Evolutionary conservation across 257 asterid genomes (phyloP).

Genomic region (Gentiana dahurica): DNA sequence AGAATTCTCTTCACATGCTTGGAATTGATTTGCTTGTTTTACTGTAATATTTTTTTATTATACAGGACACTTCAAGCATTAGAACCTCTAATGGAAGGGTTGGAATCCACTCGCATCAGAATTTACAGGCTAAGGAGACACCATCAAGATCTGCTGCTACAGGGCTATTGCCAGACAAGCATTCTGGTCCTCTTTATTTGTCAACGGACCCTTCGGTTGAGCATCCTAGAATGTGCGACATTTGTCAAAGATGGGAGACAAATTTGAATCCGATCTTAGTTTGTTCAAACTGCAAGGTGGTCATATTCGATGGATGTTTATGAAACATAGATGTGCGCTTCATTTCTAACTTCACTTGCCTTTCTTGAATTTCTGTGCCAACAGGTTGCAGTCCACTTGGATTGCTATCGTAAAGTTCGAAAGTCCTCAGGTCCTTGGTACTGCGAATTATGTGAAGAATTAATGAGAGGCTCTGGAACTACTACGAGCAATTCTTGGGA

Average conservation of each 20-base stretch:
- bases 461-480: constrained; percentile 47
- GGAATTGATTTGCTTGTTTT: background rate
- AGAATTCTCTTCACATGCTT: too few relatives aligned
- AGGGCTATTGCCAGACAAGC: constrained; percentile 37
- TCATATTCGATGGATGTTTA: constrained; percentile 1
- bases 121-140: constrained; percentile 56
- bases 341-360: background rate
- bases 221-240: constrained; percentile 70
- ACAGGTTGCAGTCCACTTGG: constrained; percentile 95
- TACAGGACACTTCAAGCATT: constrained; percentile 44
- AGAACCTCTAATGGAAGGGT: constrained; percentile 33
- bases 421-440: constrained; percentile 82
- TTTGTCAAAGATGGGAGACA: constrained; percentile 80
- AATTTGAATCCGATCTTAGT: constrained; percentile 68
- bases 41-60: background rate
- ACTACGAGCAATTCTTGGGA: constrained; percentile 46
- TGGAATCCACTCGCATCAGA: constrained; percentile 39
- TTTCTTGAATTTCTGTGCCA: constrained; percentile 1
- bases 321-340: background rate
- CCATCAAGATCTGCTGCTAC: constrained; percentile 42
- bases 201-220: constrained; percentile 49
- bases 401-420: constrained; percentile 78
- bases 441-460: constrained; percentile 89
- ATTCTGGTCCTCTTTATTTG: constrained; percentile 33
- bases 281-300: constrained; percentile 94